Percentiles rank a stretch among this genome's conserved stretches.
phyloP scores from a whole-genome alignment of 129 eudicot genomes.

The Smallanthus sonchifolius region DNA sequence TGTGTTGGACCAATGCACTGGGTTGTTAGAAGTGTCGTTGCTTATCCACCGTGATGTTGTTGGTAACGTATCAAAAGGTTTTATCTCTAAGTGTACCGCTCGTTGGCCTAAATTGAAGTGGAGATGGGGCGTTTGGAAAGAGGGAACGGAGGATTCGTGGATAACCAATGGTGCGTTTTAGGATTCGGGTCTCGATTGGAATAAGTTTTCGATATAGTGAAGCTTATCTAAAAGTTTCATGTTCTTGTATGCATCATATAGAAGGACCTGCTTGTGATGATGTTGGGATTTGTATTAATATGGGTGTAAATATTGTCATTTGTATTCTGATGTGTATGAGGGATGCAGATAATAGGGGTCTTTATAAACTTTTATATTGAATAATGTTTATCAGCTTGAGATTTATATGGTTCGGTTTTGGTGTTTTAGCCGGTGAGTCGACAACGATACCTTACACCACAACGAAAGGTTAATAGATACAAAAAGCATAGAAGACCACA shows the following conservation, averaged over 20 bases:
- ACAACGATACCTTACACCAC: background rate
- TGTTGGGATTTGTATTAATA: background rate
- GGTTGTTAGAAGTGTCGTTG: slow-evolving; percentile 37
- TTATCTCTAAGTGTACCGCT: slow-evolving; percentile 45
- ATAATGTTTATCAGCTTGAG: background rate
- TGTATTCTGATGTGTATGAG: background rate
- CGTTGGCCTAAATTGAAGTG: slow-evolving; percentile 42
- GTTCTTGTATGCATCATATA: background rate
- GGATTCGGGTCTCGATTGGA: background rate
- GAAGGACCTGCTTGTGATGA: background rate
- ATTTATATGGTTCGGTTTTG: background rate
- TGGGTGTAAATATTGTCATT: background rate
- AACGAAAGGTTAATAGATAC: background rate
- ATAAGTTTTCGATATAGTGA: background rate
- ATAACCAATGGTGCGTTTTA: slow-evolving; percentile 14
- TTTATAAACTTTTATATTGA: background rate
- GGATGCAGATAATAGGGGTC: background rate
- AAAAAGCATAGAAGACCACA: background rate
- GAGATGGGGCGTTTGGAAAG: slow-evolving; percentile 71
- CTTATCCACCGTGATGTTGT: slow-evolving; percentile 57
- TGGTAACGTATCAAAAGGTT: slow-evolving; percentile 31
- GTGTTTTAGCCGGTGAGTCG: background rate
- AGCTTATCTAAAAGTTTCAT: background rate
- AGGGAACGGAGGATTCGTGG: slow-evolving; percentile 53
- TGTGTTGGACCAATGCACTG: slow-evolving; percentile 40